phyloP scores from a whole-genome alignment of 73 alveolate genomes.

The Paramecium sonneborni region DNA sequence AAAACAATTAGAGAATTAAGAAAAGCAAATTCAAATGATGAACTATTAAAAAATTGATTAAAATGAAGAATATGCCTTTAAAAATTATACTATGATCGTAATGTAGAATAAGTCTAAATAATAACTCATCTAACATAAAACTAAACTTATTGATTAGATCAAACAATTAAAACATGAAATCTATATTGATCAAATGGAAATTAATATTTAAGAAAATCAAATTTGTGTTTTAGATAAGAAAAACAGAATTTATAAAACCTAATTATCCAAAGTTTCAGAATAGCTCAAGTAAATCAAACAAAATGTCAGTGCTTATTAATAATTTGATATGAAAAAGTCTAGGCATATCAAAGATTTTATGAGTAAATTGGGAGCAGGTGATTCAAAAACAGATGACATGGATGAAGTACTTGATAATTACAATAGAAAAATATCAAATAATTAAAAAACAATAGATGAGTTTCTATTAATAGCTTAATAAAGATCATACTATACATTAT shows the following conservation, averaged over 20 bases:
- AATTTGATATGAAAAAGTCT: background rate
- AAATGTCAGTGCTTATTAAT: background rate
- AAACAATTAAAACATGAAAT: background rate
- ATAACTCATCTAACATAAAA: background rate
- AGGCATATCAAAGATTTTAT: background rate
- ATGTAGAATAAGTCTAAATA: background rate
- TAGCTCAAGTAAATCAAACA: background rate
- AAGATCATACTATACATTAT: background rate
- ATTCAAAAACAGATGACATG: background rate
- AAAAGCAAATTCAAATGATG: background rate
- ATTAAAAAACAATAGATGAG: background rate
- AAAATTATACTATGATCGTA: background rate
- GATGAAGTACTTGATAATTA: background rate
- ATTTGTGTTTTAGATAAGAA: background rate
- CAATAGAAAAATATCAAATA: background rate
- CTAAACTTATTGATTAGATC: background rate
- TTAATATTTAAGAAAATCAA: background rate
- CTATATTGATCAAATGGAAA: background rate
- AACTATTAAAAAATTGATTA: background rate
- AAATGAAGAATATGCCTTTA: slow-evolving; percentile 11
- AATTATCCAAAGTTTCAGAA: background rate
- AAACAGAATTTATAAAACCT: background rate
- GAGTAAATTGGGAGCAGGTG: background rate
- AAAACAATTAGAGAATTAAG: background rate
- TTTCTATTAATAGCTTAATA: background rate